Base-by-base conservation (phyloP, 2,329 filamentous ascomycete species). In the Dothidotthia symphoricarpi region DNA sequence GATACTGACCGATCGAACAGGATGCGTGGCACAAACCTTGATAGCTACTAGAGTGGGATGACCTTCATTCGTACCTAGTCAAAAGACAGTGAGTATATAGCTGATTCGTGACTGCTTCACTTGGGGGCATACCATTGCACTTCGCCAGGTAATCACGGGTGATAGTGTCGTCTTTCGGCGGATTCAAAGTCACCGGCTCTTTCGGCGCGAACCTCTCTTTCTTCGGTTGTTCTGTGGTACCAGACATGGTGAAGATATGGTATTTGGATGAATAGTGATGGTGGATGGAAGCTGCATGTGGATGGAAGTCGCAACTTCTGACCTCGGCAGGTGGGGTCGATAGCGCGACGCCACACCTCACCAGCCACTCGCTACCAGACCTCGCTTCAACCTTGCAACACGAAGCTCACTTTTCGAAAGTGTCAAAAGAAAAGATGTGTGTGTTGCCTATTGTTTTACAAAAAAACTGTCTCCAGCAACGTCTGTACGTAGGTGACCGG, bases 151-250 rank as follows among this genome's bases (percentile, higher is more conserved):
- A 82, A 41, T 93, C 86, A 2, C 76, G 60, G n/a, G 83, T 82
- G 57, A 98, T 96, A 25, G 80, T 78, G 58, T 96, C 90, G 62
- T 88, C 78, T 71, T 94, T 97, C 11, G 93, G 93, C 25, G 88
- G 84, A 41, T 85, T 76, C 42, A 98, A 80, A 40, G 82, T 71
- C 43, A 93, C 83, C 3, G 86, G 78, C 17, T 73, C 72, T 69
- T 93, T 94, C 28, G 88, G 88, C 64, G 86, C 84, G 57, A 94
- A 94, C 55, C 79, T 84, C 47, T 67, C 63, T 36, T 68, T 68
- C 34, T 62, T 54, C 35, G 64, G 59, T 32, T 66, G 47, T 16
- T 57, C 64, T 30, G 52, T 51, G 28, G 51, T 46, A 22, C 63
- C 59, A 24, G 63, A 57, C 61, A 66, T 67, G 44, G 31, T 40